Evolutionary conservation across 2,329 filamentous ascomycete species (phyloP), one percentile per base, ranked within the genome.

Genomic region (Sodiomyces alkalinus): DNA sequence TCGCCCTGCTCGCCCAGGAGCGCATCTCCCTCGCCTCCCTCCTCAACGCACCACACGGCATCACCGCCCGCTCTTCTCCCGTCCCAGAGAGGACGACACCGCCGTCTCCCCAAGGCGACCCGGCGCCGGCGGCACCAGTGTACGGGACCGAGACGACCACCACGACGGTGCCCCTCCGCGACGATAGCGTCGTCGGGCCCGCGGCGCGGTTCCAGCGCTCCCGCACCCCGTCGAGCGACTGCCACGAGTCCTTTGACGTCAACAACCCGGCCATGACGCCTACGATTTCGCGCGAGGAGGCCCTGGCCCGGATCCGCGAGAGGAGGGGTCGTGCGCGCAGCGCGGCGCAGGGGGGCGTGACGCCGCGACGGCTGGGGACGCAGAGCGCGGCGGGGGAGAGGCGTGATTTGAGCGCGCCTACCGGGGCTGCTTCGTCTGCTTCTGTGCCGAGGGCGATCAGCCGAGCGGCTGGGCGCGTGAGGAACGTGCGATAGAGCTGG

Each of bases 291-390:
- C 64, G 80, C 30, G 80, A 83, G 48, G 64, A 83, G 49, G 80
- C 80, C 4, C 62, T 87, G 11, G 76, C 76, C 31, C 72, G 76
- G 46, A 86, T 87, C 39, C 65, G 74, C 29, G 74, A 81, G 52
- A 63, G 80, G 17, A 58, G 80, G 29, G 78, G 77, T 6, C 60
- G 80, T 25, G 77, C 80, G 32, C 64, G 72, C 39, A 81, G 75
- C 47, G 68, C 77, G 32, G 72, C 73, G 4, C 63, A 71, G 29
- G 71, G 69, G 3, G 64, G 69, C 5, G 56, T 64, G 34, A 78
- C 75, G 22, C 72, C 72, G 7, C 56, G 60, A 35, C 71, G 66
- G 50, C 62, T 66, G 47, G 67, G 68, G 60, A 46, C 69, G 21
- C 55, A 62, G 35, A 68, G 61, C 16, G 52, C 51, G 14, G 52